Percentiles rank a stretch among this genome's conserved stretches.
Evolutionary conservation across 768 basidiomycete genomes (phyloP).

Genomic region (Auriscalpium microsporum): DNA sequence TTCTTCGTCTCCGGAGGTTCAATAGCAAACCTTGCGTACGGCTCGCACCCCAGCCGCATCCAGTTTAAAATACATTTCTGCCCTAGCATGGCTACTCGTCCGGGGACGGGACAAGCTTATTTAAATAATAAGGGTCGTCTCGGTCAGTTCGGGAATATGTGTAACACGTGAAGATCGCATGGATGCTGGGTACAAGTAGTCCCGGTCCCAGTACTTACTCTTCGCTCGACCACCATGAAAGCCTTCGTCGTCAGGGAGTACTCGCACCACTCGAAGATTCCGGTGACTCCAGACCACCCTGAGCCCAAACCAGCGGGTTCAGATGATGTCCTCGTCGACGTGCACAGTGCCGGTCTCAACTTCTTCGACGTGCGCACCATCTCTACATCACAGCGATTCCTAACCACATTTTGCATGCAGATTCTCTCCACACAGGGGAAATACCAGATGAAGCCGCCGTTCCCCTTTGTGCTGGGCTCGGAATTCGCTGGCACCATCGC

Average conservation of each 20-base stretch:
- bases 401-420: slow-evolving; percentile 23
- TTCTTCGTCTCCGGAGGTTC: too few species aligned
- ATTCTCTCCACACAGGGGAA: slow-evolving; percentile 86
- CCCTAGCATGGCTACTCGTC: too few species aligned
- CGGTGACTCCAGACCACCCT: slow-evolving; percentile 27
- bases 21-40: too few species aligned
- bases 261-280: slow-evolving; percentile 37
- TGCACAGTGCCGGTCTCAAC: slow-evolving; percentile 43
- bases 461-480: slow-evolving; percentile 78
- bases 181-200: too few species aligned
- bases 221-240: slow-evolving; percentile 42
- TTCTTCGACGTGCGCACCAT: slow-evolving; percentile 32
- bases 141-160: too few species aligned
- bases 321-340: slow-evolving; percentile 41
- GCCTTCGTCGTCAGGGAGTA: slow-evolving; percentile 69
- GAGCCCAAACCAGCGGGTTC: slow-evolving; percentile 28
- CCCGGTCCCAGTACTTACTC: background rate
- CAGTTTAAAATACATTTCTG: too few species aligned
- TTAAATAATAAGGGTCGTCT: too few species aligned
- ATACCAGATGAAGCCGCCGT: slow-evolving; percentile 75
- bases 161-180: too few species aligned
- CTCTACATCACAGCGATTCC: background rate
- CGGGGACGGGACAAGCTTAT: too few species aligned
- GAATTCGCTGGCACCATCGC: slow-evolving; percentile 83
- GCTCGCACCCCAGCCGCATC: too few species aligned